A percentile compares a stretch with the other conserved stretches of the same genome.
Evolutionary conservation across 2,329 filamentous ascomycete species (phyloP).

Genomic region (Exserohilum turcica): DNA sequence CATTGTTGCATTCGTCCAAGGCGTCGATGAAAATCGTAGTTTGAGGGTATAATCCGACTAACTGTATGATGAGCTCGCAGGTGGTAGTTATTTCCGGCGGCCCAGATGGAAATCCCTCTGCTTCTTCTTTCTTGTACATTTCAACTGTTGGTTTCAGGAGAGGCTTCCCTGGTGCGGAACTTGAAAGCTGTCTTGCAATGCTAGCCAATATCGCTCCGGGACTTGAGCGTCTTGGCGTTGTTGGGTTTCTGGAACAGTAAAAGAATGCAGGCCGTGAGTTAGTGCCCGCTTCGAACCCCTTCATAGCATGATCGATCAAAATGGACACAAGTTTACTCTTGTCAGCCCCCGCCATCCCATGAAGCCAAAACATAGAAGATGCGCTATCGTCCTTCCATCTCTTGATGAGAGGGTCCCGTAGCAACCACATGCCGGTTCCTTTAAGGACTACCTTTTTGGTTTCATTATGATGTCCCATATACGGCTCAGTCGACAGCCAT

Average conservation of each 20-base stretch:
- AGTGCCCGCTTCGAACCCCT: conserved; percentile 11
- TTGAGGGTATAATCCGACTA: conserved; percentile 22
- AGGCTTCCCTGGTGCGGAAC: not conserved
- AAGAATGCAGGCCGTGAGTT: conserved; percentile 23
- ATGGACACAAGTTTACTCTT: conserved; percentile 42
- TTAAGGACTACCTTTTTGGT: conserved; percentile 7
- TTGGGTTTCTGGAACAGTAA: conserved; percentile 26
- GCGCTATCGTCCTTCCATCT: conserved; percentile 35
- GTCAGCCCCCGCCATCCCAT: conserved; percentile 42
- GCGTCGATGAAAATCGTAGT: conserved; percentile 45
- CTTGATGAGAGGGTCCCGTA: conserved; percentile 22
- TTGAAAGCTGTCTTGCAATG: conserved; percentile 11
- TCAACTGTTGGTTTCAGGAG: not conserved
- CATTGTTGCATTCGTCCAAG: conserved; percentile 43
- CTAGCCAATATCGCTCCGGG: conserved; percentile 23
- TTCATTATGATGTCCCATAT: not conserved
- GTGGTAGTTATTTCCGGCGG: not conserved
- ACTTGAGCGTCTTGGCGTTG: conserved; percentile 20
- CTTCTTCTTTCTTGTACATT: not conserved
- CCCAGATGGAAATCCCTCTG: not conserved
- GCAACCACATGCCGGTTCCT: conserved; percentile 23
- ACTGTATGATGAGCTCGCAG: conserved; percentile 2
- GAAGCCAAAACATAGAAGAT: conserved; percentile 45
- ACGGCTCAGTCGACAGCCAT: not conserved
- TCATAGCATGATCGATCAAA: conserved; percentile 19